Conservation (phyloP, 2,329 filamentous ascomycete species). For the Curvularia spicifera region DNA sequence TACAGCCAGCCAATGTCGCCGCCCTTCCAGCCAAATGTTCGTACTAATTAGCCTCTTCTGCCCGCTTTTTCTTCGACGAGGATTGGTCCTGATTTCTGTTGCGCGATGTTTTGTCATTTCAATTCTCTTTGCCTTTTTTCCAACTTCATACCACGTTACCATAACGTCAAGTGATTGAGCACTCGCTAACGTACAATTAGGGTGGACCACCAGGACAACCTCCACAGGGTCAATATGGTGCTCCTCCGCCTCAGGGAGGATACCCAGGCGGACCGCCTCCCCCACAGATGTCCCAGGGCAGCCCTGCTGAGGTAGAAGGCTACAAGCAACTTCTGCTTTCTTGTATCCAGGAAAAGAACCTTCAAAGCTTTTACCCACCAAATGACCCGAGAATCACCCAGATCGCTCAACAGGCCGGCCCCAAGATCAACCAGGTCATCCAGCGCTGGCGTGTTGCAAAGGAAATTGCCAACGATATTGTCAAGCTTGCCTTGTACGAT, state of each 20-base stretch:
- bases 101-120: not conserved
- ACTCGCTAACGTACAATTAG: slow-evolving; percentile 28
- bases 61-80: not conserved
- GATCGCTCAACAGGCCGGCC: slow-evolving; percentile 57
- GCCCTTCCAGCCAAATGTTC: slow-evolving; percentile 29
- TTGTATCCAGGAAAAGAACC: slow-evolving; percentile 65
- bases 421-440: slow-evolving; percentile 62
- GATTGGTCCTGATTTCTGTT: not conserved
- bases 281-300: slow-evolving; percentile 50
- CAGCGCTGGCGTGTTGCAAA: slow-evolving; percentile 63
- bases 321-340: slow-evolving; percentile 64
- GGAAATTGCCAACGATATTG: slow-evolving; percentile 68
- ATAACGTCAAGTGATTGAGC: not conserved
- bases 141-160: slow-evolving; percentile 20
- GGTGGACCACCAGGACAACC: slow-evolving; percentile 36
- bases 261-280: slow-evolving; percentile 42
- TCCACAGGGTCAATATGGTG: slow-evolving; percentile 46
- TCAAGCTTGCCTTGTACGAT: slow-evolving; percentile 68
- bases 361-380: slow-evolving; percentile 65
- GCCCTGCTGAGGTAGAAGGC: slow-evolving; percentile 58
- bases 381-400: slow-evolving; percentile 59
- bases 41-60: slow-evolving; percentile 14
- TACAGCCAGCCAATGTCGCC: slow-evolving; percentile 10
- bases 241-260: slow-evolving; percentile 41
- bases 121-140: not conserved